These are phyloP conservation scores for Tetraselmis chui DNA, from an alignment of 139 green algal species.

Conservation along the genomic window DNA sequence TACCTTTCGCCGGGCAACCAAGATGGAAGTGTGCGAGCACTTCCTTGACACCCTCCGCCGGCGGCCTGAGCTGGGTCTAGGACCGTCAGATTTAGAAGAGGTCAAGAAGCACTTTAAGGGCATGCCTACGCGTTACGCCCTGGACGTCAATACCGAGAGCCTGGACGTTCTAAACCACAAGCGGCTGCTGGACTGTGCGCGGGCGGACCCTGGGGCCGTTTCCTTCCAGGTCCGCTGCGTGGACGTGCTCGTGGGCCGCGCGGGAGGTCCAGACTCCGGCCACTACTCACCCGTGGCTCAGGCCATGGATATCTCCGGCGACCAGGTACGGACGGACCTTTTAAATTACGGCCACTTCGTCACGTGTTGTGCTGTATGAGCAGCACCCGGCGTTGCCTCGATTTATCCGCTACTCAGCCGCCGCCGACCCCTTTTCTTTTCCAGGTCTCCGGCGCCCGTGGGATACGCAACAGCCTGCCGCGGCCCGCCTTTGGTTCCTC, in stretches of 20 bases:
- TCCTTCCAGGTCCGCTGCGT: constrained; percentile 81
- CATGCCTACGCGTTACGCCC: constrained; percentile 75
- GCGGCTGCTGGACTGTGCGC: constrained; percentile 78
- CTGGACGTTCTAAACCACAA: constrained; percentile 91
- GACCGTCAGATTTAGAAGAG: constrained; percentile 46
- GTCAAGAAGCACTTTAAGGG: constrained; percentile 73
- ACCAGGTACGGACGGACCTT: background rate
- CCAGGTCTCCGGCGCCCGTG: background rate
- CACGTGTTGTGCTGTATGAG: no score
- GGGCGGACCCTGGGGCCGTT: constrained; percentile 63
- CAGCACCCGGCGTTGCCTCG: no score
- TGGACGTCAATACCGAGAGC: constrained; percentile 85
- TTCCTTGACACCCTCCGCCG: constrained; percentile 58
- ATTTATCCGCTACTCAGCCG: no score
- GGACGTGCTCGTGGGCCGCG: constrained; percentile 44
- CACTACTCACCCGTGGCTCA: background rate
- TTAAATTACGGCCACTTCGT: no score
- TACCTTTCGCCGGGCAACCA: constrained; percentile 29
- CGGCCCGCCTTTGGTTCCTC: constrained; percentile 85
- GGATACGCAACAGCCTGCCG: constrained; percentile 16
- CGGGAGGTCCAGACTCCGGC: background rate
- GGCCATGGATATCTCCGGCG: constrained; percentile 2
- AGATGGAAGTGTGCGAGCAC: constrained; percentile 48
- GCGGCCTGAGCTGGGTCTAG: constrained; percentile 52
- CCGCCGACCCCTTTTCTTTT: background rate